Conservation (phyloP, 2,329 filamentous ascomycete genomes). For the Fusarium sarcochroum region DNA sequence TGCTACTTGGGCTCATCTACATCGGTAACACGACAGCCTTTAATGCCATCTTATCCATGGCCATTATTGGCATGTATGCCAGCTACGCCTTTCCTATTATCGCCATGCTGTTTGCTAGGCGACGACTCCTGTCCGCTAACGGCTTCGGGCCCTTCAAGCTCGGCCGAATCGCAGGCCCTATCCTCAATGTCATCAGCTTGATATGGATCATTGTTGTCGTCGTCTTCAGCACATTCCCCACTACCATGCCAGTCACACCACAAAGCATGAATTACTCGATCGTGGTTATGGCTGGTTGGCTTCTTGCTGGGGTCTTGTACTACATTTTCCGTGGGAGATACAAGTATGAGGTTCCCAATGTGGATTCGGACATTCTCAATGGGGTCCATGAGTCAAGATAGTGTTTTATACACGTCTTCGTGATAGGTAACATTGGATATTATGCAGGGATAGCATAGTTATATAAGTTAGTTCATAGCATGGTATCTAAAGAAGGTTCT, state of each 20-base stretch:
- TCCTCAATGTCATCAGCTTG: constrained; percentile 58
- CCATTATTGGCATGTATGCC: constrained; percentile 59
- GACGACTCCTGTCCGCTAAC: constrained; percentile 36
- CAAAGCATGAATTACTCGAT: constrained; percentile 64
- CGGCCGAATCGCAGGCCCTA: constrained; percentile 50
- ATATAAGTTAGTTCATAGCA: neutral
- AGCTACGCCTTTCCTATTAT: constrained; percentile 59
- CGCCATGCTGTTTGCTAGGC: constrained; percentile 55
- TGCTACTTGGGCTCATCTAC: constrained; percentile 56
- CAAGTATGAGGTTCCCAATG: constrained; percentile 45
- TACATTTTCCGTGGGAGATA: constrained; percentile 47
- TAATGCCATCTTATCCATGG: constrained; percentile 58
- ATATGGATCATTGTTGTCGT: constrained; percentile 61
- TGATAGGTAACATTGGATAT: too few species aligned
- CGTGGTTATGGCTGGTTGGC: constrained; percentile 59
- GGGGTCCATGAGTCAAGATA: neutral
- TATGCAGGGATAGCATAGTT: too few species aligned
- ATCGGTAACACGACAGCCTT: constrained; percentile 59
- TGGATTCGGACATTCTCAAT: constrained; percentile 7
- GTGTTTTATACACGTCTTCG: too few species aligned
- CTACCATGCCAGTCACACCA: constrained; percentile 55
- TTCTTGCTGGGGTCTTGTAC: constrained; percentile 53
- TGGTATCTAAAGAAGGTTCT: neutral
- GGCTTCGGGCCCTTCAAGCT: constrained; percentile 50
- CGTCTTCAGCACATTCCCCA: constrained; percentile 62